Conservation (phyloP, 2,329 filamentous ascomycete species). For the Fusarium dlaminii region DNA sequence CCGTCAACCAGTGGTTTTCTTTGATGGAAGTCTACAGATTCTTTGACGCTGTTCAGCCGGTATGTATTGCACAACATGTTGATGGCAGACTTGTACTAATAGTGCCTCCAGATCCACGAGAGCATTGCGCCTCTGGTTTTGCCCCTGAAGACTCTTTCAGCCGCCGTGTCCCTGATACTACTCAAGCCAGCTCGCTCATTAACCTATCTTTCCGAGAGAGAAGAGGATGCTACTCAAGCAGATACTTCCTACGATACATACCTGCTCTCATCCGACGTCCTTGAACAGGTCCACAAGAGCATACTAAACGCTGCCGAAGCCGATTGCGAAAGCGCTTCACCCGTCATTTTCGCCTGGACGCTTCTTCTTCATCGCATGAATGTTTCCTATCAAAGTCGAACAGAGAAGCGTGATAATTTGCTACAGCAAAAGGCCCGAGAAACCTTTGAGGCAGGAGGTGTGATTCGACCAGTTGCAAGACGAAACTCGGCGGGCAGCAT, state of each 20-base stretch:
- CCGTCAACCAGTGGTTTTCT: conserved; percentile 78
- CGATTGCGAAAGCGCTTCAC: conserved; percentile 71
- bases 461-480: conserved; percentile 54
- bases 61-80: conserved; percentile 36
- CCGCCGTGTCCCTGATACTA: conserved; percentile 75
- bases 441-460: conserved; percentile 61
- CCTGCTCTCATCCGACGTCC: conserved; percentile 72
- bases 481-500: conserved; percentile 70
- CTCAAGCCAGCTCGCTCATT: conserved; percentile 72
- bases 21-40: conserved; percentile 75
- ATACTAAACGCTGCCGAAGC: conserved; percentile 68
- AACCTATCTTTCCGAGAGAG: conserved; percentile 51
- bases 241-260: conserved; percentile 64
- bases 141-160: conserved; percentile 75
- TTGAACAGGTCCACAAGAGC: conserved; percentile 79
- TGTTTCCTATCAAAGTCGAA: conserved; percentile 68
- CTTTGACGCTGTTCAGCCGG: conserved; percentile 67
- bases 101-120: conserved; percentile 48
- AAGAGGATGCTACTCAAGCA: conserved; percentile 49
- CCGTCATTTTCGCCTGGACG: conserved; percentile 83
- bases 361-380: conserved; percentile 77
- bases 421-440: conserved; percentile 68
- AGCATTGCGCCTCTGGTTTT: conserved; percentile 61
- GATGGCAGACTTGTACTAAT: conserved; percentile 25
- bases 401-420: conserved; percentile 67